These are phyloP conservation scores for Patellaria atrata DNA, from an alignment of 495 filamentous ascomycete genomes.

Conservation along the genomic window DNA sequence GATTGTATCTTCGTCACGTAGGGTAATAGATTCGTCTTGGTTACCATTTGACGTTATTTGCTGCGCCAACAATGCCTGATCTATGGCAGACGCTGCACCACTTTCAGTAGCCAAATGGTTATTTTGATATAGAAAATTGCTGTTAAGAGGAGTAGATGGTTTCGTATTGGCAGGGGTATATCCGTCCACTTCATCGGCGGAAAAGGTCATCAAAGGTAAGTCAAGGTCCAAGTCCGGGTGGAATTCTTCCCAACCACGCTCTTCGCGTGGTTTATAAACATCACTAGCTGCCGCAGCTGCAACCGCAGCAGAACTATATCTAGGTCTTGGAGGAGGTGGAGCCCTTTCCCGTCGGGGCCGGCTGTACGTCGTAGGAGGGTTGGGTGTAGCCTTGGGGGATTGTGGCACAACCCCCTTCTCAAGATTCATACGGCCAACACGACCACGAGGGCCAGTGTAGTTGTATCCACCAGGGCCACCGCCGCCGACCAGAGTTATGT, in stretches of 20 bases:
- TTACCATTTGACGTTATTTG: slow-evolving; percentile 6
- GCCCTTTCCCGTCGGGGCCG: slow-evolving; percentile 39
- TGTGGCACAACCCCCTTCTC: slow-evolving; percentile 30
- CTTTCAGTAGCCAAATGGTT: slow-evolving; percentile 15
- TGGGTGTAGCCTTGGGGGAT: slow-evolving; percentile 34
- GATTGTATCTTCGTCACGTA: slow-evolving; percentile 16
- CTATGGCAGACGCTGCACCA: slow-evolving; percentile 14
- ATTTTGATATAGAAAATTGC: not conserved
- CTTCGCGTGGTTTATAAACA: slow-evolving; percentile 92
- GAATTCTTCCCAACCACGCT: slow-evolving; percentile 93
- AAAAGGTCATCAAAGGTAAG: slow-evolving; percentile 58
- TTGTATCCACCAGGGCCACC: slow-evolving; percentile 33
- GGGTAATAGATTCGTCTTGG: slow-evolving; percentile 26
- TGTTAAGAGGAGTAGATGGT: slow-evolving; percentile 9
- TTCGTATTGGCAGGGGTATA: slow-evolving; percentile 24
- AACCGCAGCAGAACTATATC: slow-evolving; percentile 70
- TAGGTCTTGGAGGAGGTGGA: slow-evolving; percentile 41
- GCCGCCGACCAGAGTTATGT: slow-evolving; percentile 30
- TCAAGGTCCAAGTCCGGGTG: slow-evolving; percentile 90
- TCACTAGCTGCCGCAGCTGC: slow-evolving; percentile 78
- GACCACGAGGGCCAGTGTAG: slow-evolving; percentile 31
- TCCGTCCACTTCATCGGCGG: slow-evolving; percentile 73
- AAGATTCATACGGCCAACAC: slow-evolving; percentile 28
- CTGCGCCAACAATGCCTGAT: slow-evolving; percentile 14
- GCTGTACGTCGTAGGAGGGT: slow-evolving; percentile 32